Evolutionary conservation across 345 rosid genomes (phyloP).

Genomic region (Hibiscus mutabilis): DNA sequence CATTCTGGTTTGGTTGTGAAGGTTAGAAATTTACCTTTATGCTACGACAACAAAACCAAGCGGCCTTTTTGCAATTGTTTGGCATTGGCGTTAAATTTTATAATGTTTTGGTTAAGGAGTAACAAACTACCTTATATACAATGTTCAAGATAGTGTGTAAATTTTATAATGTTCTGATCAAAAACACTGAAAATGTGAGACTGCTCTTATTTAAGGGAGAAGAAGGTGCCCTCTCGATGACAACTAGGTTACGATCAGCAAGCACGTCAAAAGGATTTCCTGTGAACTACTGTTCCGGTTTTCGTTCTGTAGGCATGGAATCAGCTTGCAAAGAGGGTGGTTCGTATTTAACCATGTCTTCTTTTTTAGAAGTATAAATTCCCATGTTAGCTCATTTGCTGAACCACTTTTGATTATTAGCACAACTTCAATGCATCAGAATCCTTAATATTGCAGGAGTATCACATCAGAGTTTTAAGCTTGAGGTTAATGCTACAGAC

Average conservation of each 20-base stretch:
- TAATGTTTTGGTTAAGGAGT: slow-evolving; percentile 1
- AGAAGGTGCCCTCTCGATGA: slow-evolving; percentile 97
- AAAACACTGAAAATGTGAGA: background rate
- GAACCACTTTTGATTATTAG: background rate
- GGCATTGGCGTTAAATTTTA: background rate
- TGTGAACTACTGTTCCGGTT: slow-evolving; percentile 92
- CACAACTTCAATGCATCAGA: background rate
- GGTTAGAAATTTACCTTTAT: slow-evolving; percentile 47
- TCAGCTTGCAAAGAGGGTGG: slow-evolving; percentile 73
- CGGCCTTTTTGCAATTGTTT: background rate
- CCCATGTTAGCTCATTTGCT: background rate
- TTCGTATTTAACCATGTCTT: slow-evolving; percentile 20
- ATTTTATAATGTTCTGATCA: background rate
- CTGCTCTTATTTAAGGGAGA: slow-evolving; percentile 60
- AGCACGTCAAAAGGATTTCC: slow-evolving; percentile 77
- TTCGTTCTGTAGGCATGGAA: slow-evolving; percentile 52
- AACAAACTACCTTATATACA: background rate
- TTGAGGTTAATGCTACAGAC: slow-evolving; percentile 78
- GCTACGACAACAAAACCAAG: background rate
- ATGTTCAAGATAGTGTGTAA: slow-evolving; percentile 1
- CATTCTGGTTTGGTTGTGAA: slow-evolving; percentile 91
- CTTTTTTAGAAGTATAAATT: background rate
- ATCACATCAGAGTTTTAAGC: slow-evolving; percentile 69
- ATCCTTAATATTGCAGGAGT: slow-evolving; percentile 45
- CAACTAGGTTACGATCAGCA: slow-evolving; percentile 71